Base-by-base conservation (phyloP, 73 alveolate genomes). In the Urostyla sp. region DNA sequence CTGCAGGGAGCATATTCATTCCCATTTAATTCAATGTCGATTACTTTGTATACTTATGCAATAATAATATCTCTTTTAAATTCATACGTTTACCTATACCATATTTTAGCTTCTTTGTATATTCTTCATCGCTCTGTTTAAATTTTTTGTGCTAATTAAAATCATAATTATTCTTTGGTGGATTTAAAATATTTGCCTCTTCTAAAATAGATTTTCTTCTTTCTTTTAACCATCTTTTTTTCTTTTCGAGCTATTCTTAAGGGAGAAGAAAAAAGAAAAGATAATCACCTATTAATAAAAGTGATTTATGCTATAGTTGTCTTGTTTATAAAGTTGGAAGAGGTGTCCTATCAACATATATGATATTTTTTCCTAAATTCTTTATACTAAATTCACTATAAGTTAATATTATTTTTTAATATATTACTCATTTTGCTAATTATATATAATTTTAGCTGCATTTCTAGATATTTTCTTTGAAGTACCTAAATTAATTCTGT, bases 111-210 rank as follows among this genome's bases (percentile, higher is more conserved):
- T 69, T 69, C 23, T 49, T 69, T 43, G 44, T 21, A 7, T 45
- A 36, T 32, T 48, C 44, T 31, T 20, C 16, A 16, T 20, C 46
- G 11, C 72, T 48, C 27, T 46, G 49, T 49, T 69, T 69, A 69
- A 49, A 20, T 24, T 69, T 69, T 37, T 69, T 69, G 1, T 67
- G 72, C 10, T n/a, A 24, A 5, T 46, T 28, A 1, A 69, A 46
- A 49, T 69, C 83, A 69, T 37, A 69, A 32, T 48, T 69, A 30
- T 69, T 69, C 83, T 69, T 69, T 18, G 83, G 83, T 69, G 83
- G 83, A 30, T 69, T 69, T 59, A 69, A 49, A 7, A 69, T 32
- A 69, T 49, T 45, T 27, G 83, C 83, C 54, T 69, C 83, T 34
- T 69, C 83, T 3, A 69, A 37, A 6, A 69, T 45, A 13, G 48